phyloP scores from a whole-genome alignment of 2,329 filamentous ascomycete species.

The Verticillium isaacii region DNA sequence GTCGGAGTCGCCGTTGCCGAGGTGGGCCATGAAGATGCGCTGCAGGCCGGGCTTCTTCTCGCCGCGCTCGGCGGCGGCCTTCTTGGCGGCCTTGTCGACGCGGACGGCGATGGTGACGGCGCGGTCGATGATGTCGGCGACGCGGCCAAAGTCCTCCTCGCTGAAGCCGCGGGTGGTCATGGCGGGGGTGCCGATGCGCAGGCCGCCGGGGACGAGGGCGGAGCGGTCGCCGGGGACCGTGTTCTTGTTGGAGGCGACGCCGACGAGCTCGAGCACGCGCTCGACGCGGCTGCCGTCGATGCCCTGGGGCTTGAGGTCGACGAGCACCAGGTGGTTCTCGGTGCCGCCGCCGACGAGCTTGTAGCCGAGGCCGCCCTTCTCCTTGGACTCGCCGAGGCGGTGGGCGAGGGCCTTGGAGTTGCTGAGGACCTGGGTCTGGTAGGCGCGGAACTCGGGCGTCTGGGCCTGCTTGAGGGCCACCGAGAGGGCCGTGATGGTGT shows the following conservation, averaged over 20 bases:
- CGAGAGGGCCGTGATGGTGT: slow-evolving; percentile 93
- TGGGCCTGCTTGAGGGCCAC: slow-evolving; percentile 94
- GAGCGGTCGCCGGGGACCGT: slow-evolving; percentile 94
- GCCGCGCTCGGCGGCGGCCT: slow-evolving; percentile 61
- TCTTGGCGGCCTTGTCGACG: slow-evolving; percentile 67
- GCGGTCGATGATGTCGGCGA: slow-evolving; percentile 81
- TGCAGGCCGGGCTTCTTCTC: slow-evolving; percentile 62
- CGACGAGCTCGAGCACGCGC: slow-evolving; percentile 83
- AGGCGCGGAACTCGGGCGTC: slow-evolving; percentile 82
- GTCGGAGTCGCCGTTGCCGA: slow-evolving; percentile 63
- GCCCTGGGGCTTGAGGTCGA: slow-evolving; percentile 83
- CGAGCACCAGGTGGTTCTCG: slow-evolving; percentile 92
- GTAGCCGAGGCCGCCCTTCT: slow-evolving; percentile 76
- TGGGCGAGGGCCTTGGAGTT: slow-evolving; percentile 86
- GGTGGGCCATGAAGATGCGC: slow-evolving; percentile 62
- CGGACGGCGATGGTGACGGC: slow-evolving; percentile 74
- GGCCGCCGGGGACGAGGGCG: slow-evolving; percentile 84
- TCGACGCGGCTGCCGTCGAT: slow-evolving; percentile 90
- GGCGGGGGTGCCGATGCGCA: slow-evolving; percentile 91
- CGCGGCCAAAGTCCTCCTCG: slow-evolving; percentile 80
- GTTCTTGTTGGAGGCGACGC: slow-evolving; percentile 99
- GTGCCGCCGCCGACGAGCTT: slow-evolving; percentile 90
- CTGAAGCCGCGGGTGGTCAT: slow-evolving; percentile 97
- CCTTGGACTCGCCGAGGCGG: slow-evolving; percentile 61
- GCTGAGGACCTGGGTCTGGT: slow-evolving; percentile 83